Percentiles rank a stretch among this genome's conserved stretches.
Conservation (phyloP, 2,329 filamentous ascomycete genomes). For the Truncatella angustata region DNA sequence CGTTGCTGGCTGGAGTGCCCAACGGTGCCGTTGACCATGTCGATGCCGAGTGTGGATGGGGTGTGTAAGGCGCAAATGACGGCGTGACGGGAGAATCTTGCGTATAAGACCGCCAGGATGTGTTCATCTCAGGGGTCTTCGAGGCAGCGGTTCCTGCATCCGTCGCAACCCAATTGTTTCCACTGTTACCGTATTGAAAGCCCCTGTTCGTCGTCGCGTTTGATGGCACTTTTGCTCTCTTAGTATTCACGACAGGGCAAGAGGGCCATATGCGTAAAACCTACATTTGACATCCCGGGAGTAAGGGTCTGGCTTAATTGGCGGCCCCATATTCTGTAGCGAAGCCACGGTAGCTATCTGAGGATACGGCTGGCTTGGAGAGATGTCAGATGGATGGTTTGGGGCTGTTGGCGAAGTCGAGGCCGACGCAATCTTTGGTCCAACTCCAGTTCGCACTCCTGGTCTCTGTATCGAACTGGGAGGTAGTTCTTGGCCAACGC, state of each 20-base stretch:
- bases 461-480: slow-evolving; percentile 43
- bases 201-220: slow-evolving; percentile 30
- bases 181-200: slow-evolving; percentile 39
- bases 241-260: slow-evolving; percentile 2
- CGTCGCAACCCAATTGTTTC: slow-evolving; percentile 44
- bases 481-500: slow-evolving; percentile 71
- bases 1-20: slow-evolving; percentile 30
- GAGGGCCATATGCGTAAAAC: slow-evolving; percentile 18
- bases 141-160: slow-evolving; percentile 36
- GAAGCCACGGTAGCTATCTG: slow-evolving; percentile 41
- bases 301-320: slow-evolving; percentile 40
- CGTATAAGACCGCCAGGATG: slow-evolving; percentile 49
- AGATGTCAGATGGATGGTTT: slow-evolving; percentile 39
- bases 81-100: slow-evolving; percentile 50
- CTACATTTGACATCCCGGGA: slow-evolving; percentile 42
- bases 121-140: slow-evolving; percentile 41
- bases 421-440: slow-evolving; percentile 40
- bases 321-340: slow-evolving; percentile 44
- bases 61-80: slow-evolving; percentile 48
- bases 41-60: slow-evolving; percentile 36
- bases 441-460: slow-evolving; percentile 35
- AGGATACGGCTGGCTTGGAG: slow-evolving; percentile 38
- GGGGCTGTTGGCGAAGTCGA: slow-evolving; percentile 49
- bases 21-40: slow-evolving; percentile 36
- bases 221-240: slow-evolving; percentile 28